A percentile compares a stretch with the other conserved stretches of the same genome.
phyloP scores from a whole-genome alignment of 805 yeast species.

The Dipodascus albidus region DNA sequence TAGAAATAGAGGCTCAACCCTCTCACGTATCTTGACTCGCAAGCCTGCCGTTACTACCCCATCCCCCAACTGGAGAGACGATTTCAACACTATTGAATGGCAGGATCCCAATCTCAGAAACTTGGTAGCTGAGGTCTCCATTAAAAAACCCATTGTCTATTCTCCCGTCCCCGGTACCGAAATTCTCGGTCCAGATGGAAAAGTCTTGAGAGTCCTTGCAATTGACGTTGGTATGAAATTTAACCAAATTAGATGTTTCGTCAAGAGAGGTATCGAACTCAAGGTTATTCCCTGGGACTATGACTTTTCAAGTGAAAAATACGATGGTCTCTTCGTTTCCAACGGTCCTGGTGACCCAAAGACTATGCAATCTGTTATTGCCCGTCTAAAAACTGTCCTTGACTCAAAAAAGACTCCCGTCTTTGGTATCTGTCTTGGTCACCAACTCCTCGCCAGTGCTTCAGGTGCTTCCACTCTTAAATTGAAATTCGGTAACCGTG shows the following conservation, averaged over 20 bases:
- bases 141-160: slow-evolving; percentile 63
- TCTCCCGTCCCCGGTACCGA: slow-evolving; percentile 49
- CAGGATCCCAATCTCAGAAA: slow-evolving; percentile 85
- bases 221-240: slow-evolving; percentile 97
- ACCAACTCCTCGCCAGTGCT: slow-evolving; percentile 91
- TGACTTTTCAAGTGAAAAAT: slow-evolving; percentile 67
- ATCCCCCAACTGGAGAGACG: slow-evolving; percentile 43
- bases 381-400: slow-evolving; percentile 45
- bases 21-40: slow-evolving; percentile 64
- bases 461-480: slow-evolving; percentile 88
- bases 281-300: slow-evolving; percentile 94
- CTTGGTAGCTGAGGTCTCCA: slow-evolving; percentile 85
- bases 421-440: slow-evolving; percentile 98
- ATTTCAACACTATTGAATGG: slow-evolving; percentile 77
- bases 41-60: slow-evolving; percentile 16
- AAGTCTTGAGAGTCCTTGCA: slow-evolving; percentile 71
- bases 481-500: slow-evolving; percentile 97
- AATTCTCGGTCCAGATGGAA: slow-evolving; percentile 57
- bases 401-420: slow-evolving; percentile 69
- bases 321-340: slow-evolving; percentile 91
- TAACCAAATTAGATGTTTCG: slow-evolving; percentile 95
- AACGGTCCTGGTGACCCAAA: slow-evolving; percentile 99
- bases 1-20: slow-evolving; percentile 84
- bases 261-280: slow-evolving; percentile 90
- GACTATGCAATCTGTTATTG: slow-evolving; percentile 58